Evolutionary conservation across 768 basidiomycete species (phyloP).

Genomic region (Russula sp.): DNA sequence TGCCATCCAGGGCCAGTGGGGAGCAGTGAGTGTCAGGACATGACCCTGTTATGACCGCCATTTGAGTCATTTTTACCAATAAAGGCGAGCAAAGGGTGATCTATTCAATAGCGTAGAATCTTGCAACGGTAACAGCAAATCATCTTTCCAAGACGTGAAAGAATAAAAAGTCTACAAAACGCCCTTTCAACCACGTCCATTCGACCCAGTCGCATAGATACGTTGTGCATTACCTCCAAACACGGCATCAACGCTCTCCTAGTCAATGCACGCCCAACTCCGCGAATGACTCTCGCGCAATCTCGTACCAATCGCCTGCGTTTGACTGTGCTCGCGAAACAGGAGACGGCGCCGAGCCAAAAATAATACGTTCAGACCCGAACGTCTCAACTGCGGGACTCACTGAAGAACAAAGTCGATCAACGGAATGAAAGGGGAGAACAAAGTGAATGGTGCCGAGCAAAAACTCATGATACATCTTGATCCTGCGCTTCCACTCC

Average conservation of each 20-base stretch:
- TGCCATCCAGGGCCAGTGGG: slow-evolving; percentile 1
- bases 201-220: slow-evolving; percentile 38
- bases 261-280: slow-evolving; percentile 79
- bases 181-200: background rate
- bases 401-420: slow-evolving; percentile 44
- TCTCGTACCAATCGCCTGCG: slow-evolving; percentile 76
- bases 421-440: slow-evolving; percentile 15
- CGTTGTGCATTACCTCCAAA: slow-evolving; percentile 54
- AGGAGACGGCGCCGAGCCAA: slow-evolving; percentile 71
- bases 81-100: slow-evolving; percentile 10
- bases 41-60: background rate
- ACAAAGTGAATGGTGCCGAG: slow-evolving; percentile 4
- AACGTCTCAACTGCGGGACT: slow-evolving; percentile 83
- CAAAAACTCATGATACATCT: slow-evolving; percentile 78
- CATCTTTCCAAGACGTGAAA: too few relatives aligned
- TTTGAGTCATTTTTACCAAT: background rate
- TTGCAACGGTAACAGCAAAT: background rate
- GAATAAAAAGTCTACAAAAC: background rate
- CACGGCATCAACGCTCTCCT: slow-evolving; percentile 70
- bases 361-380: slow-evolving; percentile 78
- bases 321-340: slow-evolving; percentile 48
- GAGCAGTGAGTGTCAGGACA: slow-evolving; percentile 14
- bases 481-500: slow-evolving; percentile 66
- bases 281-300: slow-evolving; percentile 71
- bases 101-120: background rate